A percentile compares a stretch with the other conserved stretches of the same genome.
Conservation (phyloP, 2,329 filamentous ascomycete species). For the Pseudopyricularia javanii region DNA sequence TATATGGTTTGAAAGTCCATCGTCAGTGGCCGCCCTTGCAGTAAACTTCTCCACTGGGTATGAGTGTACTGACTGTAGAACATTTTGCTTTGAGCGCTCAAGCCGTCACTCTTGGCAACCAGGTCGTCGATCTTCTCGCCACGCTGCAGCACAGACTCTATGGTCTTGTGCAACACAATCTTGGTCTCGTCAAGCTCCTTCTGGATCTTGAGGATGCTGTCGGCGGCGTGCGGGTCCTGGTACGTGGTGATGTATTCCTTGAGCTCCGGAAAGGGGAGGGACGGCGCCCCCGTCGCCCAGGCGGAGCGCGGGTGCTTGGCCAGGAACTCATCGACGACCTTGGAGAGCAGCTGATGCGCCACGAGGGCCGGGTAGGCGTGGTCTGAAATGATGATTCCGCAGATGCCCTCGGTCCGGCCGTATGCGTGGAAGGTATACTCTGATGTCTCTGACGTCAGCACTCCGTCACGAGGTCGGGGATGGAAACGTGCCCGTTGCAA, state of each 20-base stretch:
- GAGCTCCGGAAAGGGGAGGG: constrained; percentile 57
- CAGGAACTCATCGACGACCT: constrained; percentile 80
- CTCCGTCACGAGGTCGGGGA: background rate
- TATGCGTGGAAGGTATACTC: constrained; percentile 71
- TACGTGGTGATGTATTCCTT: constrained; percentile 64
- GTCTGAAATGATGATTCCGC: constrained; percentile 67
- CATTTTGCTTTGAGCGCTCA: constrained; percentile 92
- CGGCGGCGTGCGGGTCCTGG: constrained; percentile 76
- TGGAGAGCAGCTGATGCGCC: constrained; percentile 78
- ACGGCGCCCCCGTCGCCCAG: constrained; percentile 44
- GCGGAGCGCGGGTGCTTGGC: constrained; percentile 52
- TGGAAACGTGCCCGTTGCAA: constrained; percentile 5
- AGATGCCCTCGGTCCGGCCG: constrained; percentile 60
- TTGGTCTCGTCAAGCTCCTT: constrained; percentile 96
- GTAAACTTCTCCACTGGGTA: background rate
- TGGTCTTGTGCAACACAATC: constrained; percentile 94
- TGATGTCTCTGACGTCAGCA: constrained; percentile 4
- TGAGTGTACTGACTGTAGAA: constrained; percentile 58
- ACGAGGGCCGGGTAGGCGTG: constrained; percentile 65
- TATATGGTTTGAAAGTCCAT: constrained; percentile 10
- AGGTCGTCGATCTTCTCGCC: constrained; percentile 95
- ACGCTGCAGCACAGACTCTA: constrained; percentile 73
- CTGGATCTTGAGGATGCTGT: constrained; percentile 92
- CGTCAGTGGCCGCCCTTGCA: background rate
- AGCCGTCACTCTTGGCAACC: constrained; percentile 81